phyloP scores from a whole-genome alignment of 768 basidiomycete genomes.

The Chalciporus sphaerocephalus region DNA sequence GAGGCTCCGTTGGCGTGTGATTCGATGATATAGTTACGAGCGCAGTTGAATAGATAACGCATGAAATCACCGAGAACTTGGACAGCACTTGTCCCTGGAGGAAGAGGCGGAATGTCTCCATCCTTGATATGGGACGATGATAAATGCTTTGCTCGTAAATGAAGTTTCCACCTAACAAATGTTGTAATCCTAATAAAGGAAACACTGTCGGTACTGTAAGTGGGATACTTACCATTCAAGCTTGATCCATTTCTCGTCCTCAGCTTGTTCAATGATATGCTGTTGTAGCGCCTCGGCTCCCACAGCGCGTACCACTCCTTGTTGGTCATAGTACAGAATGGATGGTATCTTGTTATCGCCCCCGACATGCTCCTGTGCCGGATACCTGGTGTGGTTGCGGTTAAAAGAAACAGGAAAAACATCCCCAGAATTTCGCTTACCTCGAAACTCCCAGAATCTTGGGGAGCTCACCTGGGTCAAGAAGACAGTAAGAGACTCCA shows the following conservation, averaged over 20 bases:
- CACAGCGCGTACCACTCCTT: slow-evolving; percentile 37
- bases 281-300: slow-evolving; percentile 42
- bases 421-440: slow-evolving; percentile 11
- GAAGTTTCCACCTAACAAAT: slow-evolving; percentile 31
- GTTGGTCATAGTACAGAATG: slow-evolving; percentile 42
- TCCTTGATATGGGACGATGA: slow-evolving; percentile 20
- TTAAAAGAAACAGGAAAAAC: background rate
- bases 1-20: slow-evolving; percentile 25
- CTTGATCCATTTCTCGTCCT: slow-evolving; percentile 35
- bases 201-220: background rate
- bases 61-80: slow-evolving; percentile 27
- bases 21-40: slow-evolving; percentile 20
- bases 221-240: slow-evolving; percentile 39
- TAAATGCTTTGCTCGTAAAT: slow-evolving; percentile 31
- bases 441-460: slow-evolving; percentile 25
- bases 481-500: slow-evolving; percentile 36
- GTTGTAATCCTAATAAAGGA: background rate
- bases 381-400: slow-evolving; percentile 34
- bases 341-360: slow-evolving; percentile 49
- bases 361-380: slow-evolving; percentile 42
- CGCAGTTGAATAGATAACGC: slow-evolving; percentile 24
- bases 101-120: slow-evolving; percentile 24
- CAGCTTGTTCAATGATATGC: slow-evolving; percentile 35
- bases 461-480: slow-evolving; percentile 34
- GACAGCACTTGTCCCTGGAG: slow-evolving; percentile 15